Percentiles rank a stretch among this genome's conserved stretches.
These are phyloP conservation scores for Backusella liffmaniae DNA, from an alignment of 192 early-diverging fungal genomes.

Conservation along the genomic window DNA sequence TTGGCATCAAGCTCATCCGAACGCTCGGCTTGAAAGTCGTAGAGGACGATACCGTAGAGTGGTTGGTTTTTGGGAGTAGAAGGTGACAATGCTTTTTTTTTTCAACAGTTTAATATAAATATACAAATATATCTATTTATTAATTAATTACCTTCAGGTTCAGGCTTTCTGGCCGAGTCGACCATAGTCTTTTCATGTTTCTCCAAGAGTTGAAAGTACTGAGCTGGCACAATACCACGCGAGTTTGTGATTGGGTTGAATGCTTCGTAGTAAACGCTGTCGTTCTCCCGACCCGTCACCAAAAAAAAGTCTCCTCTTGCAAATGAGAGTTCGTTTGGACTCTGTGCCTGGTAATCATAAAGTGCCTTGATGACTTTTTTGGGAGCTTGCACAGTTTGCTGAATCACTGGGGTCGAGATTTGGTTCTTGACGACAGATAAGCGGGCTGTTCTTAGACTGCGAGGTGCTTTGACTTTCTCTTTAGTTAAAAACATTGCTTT, in stretches of 20 bases:
- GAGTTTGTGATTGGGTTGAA: constrained; percentile 70
- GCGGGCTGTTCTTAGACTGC: constrained; percentile 21
- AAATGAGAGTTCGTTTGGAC: constrained; percentile 66
- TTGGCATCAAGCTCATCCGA: constrained; percentile 70
- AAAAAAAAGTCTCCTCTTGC: constrained; percentile 76
- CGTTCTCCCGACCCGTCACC: constrained; percentile 57
- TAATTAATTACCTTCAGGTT: not conserved
- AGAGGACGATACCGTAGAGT: constrained; percentile 70
- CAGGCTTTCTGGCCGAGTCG: constrained; percentile 4
- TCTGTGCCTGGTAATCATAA: constrained; percentile 62
- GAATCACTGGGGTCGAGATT: constrained; percentile 36
- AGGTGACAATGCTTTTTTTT: not conserved
- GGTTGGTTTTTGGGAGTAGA: not conserved
- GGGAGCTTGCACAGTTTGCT: constrained; percentile 36
- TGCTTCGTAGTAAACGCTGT: constrained; percentile 75
- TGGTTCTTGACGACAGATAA: constrained; percentile 29
- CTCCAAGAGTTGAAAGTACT: constrained; percentile 71
- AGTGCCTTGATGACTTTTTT: constrained; percentile 76
- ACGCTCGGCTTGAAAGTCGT: constrained; percentile 71
- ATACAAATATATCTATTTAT: too few species aligned
- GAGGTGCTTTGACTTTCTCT: constrained; percentile 29
- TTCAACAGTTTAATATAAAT: too few species aligned
- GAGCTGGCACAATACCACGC: constrained; percentile 69
- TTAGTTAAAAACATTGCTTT: constrained; percentile 16
- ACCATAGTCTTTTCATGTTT: constrained; percentile 37